Evolutionary conservation across 495 filamentous ascomycete species (phyloP).

Genomic region (Xylaria cubensis): DNA sequence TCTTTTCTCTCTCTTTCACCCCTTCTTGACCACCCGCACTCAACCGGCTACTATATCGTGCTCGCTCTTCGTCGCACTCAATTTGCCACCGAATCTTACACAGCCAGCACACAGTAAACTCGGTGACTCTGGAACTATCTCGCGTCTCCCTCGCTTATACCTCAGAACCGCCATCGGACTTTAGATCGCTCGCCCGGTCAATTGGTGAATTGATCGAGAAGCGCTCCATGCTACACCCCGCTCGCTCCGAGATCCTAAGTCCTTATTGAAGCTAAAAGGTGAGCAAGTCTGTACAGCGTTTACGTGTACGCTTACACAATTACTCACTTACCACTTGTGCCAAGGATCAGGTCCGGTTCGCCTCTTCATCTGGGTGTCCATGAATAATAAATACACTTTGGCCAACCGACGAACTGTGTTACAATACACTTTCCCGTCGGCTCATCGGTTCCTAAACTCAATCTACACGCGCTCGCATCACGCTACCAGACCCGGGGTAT

Average conservation of each 20-base stretch:
- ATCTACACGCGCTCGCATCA: background rate
- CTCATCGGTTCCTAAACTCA: slow-evolving; percentile 3
- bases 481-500: background rate
- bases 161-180: background rate
- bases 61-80: background rate
- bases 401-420: slow-evolving; percentile 3
- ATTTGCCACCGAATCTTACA: background rate
- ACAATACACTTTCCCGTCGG: background rate
- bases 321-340: background rate
- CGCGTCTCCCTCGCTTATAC: background rate
- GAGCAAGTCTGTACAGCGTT: background rate
- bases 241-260: background rate
- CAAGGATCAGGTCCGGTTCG: background rate
- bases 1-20: background rate
- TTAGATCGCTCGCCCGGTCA: slow-evolving; percentile 3
- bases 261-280: background rate
- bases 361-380: background rate
- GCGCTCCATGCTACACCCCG: background rate
- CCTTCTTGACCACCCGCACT: background rate
- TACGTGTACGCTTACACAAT: slow-evolving; percentile 1
- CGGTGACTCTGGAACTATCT: slow-evolving; percentile 9
- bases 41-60: background rate
- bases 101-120: background rate
- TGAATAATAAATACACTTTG: background rate
- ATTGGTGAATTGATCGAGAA: background rate